Evolutionary conservation across 768 basidiomycete genomes (phyloP).

Genomic region (Mrakia blollopis): DNA sequence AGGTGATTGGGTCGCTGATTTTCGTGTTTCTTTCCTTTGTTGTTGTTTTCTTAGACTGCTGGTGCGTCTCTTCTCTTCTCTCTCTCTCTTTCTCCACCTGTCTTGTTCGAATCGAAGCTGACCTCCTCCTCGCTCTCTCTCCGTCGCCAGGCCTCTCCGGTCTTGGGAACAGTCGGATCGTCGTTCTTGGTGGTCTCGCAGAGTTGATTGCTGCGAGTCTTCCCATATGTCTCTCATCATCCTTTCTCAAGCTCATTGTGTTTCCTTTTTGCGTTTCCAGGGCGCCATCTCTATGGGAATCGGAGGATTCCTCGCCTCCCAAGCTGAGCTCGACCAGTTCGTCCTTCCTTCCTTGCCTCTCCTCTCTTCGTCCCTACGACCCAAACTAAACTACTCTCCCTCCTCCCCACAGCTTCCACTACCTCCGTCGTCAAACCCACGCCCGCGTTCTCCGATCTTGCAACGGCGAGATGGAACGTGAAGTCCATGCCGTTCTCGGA

Average conservation of each 20-base stretch:
- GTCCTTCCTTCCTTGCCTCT: background rate
- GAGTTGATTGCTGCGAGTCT: constrained; percentile 48
- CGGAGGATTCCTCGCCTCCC: constrained; percentile 69
- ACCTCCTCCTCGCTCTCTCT: background rate
- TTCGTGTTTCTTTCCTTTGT: background rate
- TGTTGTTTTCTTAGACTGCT: constrained; percentile 50
- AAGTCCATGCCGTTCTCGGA: constrained; percentile 79
- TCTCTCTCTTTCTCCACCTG: background rate
- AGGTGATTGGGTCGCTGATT: background rate
- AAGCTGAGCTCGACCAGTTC: constrained; percentile 93
- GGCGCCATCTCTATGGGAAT: constrained; percentile 98
- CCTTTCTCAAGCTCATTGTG: background rate
- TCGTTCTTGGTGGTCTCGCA: constrained; percentile 87
- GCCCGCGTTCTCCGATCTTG: constrained; percentile 83
- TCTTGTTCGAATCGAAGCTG: background rate
- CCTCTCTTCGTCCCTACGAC: background rate
- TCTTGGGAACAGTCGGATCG: constrained; percentile 81
- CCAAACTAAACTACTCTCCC: background rate
- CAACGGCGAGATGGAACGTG: constrained; percentile 91
- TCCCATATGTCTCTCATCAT: background rate
- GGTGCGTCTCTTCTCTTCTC: constrained; percentile 45
- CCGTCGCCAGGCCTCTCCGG: constrained; percentile 53
- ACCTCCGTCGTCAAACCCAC: constrained; percentile 41
- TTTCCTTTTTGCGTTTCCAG: constrained; percentile 49
- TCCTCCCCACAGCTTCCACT: constrained; percentile 25